Base-by-base conservation (phyloP, 2,329 filamentous ascomycete species). In the Hymenoscyphus occultus region DNA sequence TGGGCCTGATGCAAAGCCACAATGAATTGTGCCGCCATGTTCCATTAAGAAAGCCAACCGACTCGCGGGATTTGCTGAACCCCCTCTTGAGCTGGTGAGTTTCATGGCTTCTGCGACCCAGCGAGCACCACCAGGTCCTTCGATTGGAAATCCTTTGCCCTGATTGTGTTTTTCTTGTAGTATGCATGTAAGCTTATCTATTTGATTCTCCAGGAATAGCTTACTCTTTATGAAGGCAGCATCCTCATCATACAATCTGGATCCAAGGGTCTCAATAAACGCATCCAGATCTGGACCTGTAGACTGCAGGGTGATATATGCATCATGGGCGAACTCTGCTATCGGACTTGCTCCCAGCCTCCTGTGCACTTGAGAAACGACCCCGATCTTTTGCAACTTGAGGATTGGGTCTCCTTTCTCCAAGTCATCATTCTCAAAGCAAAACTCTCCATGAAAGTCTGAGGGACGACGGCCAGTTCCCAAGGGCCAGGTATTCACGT, bases 31-130 rank as follows among this genome's bases (percentile, higher is more conserved):
- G 4, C 51, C 51, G 9, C 51, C 51, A 31, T 56, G 51, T 56
- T 19, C 51, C 5, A 22, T 56, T 5, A 56, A 10, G 9, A 22
- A 56, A 14, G 56, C 56, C 16, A 58, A 4, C 39, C 19, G n/a
- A 19, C 31, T 58, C 12, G 16, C 22, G 31, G 56, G 56, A 16
- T 56, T 16, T 13, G 14, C 40, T 45, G 14, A 13, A 5, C 2
- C 6, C n/a, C n/a, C 7, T 6, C 51, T n/a, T 56, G 19, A 19
- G 51, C 28, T 12, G 13, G 51, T 22, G 12, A 58, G 14, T 5
- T 28, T 35, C 35, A 58, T 35, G 22, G 56, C 56, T 35, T 58
- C 35, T 19, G 56, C 56, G 39, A 58, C 31, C 56, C 56, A 58
- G 6, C 35, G 31, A 12, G 56, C 56, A 7, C 56, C 56, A 10